Percentiles rank a stretch among this genome's conserved stretches.
These are phyloP conservation scores for Epithele typhae DNA, from an alignment of 768 basidiomycete genomes.

Conservation along the genomic window DNA sequence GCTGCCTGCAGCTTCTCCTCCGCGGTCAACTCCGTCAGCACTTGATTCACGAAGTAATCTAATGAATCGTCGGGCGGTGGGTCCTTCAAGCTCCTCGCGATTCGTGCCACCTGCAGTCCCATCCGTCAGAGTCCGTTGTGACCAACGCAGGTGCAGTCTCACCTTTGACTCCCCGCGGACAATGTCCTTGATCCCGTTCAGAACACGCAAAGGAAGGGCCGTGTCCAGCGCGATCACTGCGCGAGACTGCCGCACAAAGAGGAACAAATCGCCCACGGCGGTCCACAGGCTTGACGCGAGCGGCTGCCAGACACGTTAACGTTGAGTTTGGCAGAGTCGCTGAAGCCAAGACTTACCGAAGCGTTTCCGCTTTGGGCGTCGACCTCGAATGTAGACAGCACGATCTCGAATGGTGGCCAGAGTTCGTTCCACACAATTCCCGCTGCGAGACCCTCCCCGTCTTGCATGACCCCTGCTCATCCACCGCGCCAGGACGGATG, in stretches of 20 bases:
- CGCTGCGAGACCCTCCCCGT: slow-evolving; percentile 22
- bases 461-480: slow-evolving; percentile 1
- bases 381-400: slow-evolving; percentile 45
- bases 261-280: slow-evolving; percentile 60
- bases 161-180: slow-evolving; percentile 54
- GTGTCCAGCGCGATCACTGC: slow-evolving; percentile 51
- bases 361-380: slow-evolving; percentile 38
- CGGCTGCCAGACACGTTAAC: slow-evolving; percentile 41
- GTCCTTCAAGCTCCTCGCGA: slow-evolving; percentile 48
- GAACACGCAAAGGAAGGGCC: slow-evolving; percentile 42
- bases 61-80: slow-evolving; percentile 41
- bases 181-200: slow-evolving; percentile 47
- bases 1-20: slow-evolving; percentile 61
- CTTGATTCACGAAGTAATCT: slow-evolving; percentile 50
- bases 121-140: not conserved
- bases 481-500: not conserved
- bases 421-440: slow-evolving; percentile 68
- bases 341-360: slow-evolving; percentile 18
- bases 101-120: slow-evolving; percentile 45
- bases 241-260: slow-evolving; percentile 55
- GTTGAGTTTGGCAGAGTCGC: not conserved
- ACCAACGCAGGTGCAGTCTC: slow-evolving; percentile 6
- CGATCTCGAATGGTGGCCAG: slow-evolving; percentile 64
- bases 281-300: slow-evolving; percentile 50
- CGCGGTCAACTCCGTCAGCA: slow-evolving; percentile 59